Conservation (phyloP, 2,329 filamentous ascomycete species). For the Zalaria obscura region DNA sequence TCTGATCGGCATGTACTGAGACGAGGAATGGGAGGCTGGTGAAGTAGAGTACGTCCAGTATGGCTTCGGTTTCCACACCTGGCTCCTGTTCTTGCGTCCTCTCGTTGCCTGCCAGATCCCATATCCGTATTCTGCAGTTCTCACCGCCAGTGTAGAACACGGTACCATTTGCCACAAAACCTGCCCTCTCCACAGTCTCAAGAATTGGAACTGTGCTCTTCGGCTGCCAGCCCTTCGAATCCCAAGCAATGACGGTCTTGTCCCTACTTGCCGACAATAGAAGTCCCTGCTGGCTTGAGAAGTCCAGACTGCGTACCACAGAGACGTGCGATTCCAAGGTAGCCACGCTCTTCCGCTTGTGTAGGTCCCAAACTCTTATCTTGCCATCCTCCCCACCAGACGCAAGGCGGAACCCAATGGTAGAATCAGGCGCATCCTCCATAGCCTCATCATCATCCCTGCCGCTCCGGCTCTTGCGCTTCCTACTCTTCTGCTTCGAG, state of each 20-base stretch:
- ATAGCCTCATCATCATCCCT: conserved; percentile 29
- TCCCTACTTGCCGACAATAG: conserved; percentile 80
- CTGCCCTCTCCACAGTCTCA: conserved; percentile 72
- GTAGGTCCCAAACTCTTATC: conserved; percentile 79
- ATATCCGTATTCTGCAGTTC: conserved; percentile 69
- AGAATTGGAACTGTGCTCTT: conserved; percentile 69
- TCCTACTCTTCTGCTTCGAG: conserved; percentile 17
- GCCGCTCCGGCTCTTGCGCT: conserved; percentile 34
- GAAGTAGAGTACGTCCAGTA: conserved; percentile 58
- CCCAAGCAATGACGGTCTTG: conserved; percentile 89
- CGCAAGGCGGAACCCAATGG: conserved; percentile 60
- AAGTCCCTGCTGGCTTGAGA: conserved; percentile 57
- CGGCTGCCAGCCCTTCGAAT: conserved; percentile 70
- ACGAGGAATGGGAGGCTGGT: conserved; percentile 55
- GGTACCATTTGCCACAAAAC: conserved; percentile 58
- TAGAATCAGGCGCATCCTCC: conserved; percentile 34
- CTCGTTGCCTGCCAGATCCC: conserved; percentile 67
- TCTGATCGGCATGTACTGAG: conserved; percentile 80
- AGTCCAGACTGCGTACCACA: conserved; percentile 79
- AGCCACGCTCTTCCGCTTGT: conserved; percentile 64
- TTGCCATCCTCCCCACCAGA: conserved; percentile 92
- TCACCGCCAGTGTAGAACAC: conserved; percentile 75
- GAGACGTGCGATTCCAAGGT: conserved; percentile 86
- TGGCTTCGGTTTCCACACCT: conserved; percentile 46
- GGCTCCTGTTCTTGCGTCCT: conserved; percentile 59